A percentile compares a stretch with the other conserved stretches of the same genome.
Evolutionary conservation across 2,329 filamentous ascomycete species (phyloP).

Genomic region (Pezizomycotina sp.): DNA sequence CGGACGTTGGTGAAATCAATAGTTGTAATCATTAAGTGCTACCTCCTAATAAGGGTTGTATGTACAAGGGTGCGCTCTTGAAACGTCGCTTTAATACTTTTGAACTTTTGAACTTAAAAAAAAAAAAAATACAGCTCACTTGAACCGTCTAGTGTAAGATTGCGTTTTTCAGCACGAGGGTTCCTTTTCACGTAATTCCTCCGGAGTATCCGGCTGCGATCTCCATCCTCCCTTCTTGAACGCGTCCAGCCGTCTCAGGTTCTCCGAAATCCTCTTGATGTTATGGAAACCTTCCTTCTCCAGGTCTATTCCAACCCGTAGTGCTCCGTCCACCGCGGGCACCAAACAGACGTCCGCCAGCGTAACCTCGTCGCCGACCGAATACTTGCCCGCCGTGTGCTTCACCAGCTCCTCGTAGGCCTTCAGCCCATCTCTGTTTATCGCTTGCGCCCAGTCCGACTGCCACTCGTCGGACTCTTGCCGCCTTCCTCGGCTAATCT

Average conservation of each 20-base stretch:
- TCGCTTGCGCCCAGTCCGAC: constrained; percentile 35
- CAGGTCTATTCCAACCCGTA: constrained; percentile 40
- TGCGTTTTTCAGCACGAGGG: too few relatives aligned
- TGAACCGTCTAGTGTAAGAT: too few relatives aligned
- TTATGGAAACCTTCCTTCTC: constrained; percentile 34
- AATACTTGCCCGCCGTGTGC: constrained; percentile 35
- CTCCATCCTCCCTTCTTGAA: constrained; percentile 40
- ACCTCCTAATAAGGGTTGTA: too few relatives aligned
- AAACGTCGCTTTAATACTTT: too few relatives aligned
- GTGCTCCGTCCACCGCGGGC: constrained; percentile 42
- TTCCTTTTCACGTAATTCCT: constrained; percentile 29
- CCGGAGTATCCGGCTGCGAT: constrained; percentile 39
- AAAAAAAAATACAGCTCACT: too few relatives aligned
- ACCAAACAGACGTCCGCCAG: constrained; percentile 43
- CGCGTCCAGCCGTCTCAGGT: constrained; percentile 35
- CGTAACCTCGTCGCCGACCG: constrained; percentile 40
- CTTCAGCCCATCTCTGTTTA: constrained; percentile 38
- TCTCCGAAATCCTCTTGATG: constrained; percentile 33
- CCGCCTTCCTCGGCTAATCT: constrained; percentile 32
- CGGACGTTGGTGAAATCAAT: too few relatives aligned
- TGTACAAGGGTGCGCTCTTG: too few relatives aligned
- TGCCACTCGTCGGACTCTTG: constrained; percentile 6
- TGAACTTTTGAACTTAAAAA: too few relatives aligned
- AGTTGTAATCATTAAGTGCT: too few relatives aligned
- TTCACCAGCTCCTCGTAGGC: constrained; percentile 38